A percentile compares a stretch with the other conserved stretches of the same genome.
phyloP scores from a whole-genome alignment of 1,284 basidiomycete species.

The Irpex sp. region DNA sequence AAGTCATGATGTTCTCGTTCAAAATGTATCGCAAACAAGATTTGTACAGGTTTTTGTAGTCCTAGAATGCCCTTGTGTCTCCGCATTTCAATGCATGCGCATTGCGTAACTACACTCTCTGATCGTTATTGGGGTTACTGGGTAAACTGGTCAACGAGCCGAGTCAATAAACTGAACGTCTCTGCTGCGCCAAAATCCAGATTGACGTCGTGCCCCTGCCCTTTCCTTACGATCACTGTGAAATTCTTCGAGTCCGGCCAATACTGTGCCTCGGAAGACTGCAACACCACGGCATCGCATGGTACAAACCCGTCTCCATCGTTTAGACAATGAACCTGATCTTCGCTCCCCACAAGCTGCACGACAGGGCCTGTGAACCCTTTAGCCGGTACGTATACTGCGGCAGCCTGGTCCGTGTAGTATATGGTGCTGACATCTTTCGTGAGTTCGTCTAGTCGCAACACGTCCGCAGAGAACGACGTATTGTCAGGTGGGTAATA shows the following conservation, averaged over 20 bases:
- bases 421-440: slow-evolving; percentile 3
- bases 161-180: neutral
- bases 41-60: too few species aligned
- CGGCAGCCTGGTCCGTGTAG: neutral
- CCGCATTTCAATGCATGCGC: neutral
- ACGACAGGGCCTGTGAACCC: slow-evolving; percentile 3
- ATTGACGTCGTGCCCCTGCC: slow-evolving; percentile 3
- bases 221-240: neutral
- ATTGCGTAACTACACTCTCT: neutral
- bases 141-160: neutral
- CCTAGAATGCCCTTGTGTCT: too few species aligned
- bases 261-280: neutral
- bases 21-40: too few species aligned
- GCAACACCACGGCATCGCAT: neutral
- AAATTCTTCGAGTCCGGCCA: slow-evolving; percentile 4
- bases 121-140: neutral
- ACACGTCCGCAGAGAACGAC: neutral
- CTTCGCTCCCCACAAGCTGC: neutral
- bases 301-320: neutral
- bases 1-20: too few species aligned
- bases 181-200: slow-evolving; percentile 6
- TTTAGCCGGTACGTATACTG: slow-evolving; percentile 2
- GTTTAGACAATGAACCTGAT: slow-evolving; percentile 5
- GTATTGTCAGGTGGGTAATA: slow-evolving; percentile 4
- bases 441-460: slow-evolving; percentile 1